These are phyloP conservation scores for Boletus rubescentipes DNA, from an alignment of 768 basidiomycete genomes.

Conservation along the genomic window DNA sequence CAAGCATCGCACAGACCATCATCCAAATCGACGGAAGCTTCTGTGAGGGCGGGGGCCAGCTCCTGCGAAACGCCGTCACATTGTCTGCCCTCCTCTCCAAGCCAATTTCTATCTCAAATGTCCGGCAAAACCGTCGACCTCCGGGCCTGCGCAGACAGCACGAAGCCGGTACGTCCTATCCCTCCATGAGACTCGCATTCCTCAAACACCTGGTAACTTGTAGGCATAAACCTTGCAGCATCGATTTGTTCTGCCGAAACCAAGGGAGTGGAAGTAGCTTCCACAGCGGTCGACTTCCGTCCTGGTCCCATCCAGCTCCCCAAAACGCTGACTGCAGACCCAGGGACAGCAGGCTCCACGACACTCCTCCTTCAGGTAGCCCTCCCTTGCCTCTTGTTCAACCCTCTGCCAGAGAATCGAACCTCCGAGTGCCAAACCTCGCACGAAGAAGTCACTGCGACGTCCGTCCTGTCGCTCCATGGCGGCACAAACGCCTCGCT, in stretches of 20 bases:
- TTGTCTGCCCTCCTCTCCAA: slow-evolving; percentile 64
- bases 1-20: slow-evolving; percentile 7
- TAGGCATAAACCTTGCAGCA: slow-evolving; percentile 67
- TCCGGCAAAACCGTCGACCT: slow-evolving; percentile 55
- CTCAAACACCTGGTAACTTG: too few species aligned
- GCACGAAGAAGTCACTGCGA: not conserved
- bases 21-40: slow-evolving; percentile 44
- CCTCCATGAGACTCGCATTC: not conserved
- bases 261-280: slow-evolving; percentile 53
- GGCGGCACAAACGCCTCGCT: slow-evolving; percentile 73
- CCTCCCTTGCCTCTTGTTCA: slow-evolving; percentile 66
- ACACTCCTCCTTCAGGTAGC: slow-evolving; percentile 71
- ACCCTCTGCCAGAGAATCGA: slow-evolving; percentile 22
- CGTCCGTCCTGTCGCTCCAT: slow-evolving; percentile 52
- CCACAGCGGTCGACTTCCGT: slow-evolving; percentile 51
- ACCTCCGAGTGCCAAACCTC: not conserved
- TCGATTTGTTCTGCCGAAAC: slow-evolving; percentile 57
- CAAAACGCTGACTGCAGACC: slow-evolving; percentile 45
- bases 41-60: slow-evolving; percentile 65
- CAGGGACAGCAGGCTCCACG: slow-evolving; percentile 67
- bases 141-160: slow-evolving; percentile 76
- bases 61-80: slow-evolving; percentile 66
- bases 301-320: slow-evolving; percentile 45
- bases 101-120: slow-evolving; percentile 58
- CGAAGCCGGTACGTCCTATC: slow-evolving; percentile 48